Evolutionary conservation across 345 rosid genomes (phyloP).

Genomic region (Arabidopsis arenosa): DNA sequence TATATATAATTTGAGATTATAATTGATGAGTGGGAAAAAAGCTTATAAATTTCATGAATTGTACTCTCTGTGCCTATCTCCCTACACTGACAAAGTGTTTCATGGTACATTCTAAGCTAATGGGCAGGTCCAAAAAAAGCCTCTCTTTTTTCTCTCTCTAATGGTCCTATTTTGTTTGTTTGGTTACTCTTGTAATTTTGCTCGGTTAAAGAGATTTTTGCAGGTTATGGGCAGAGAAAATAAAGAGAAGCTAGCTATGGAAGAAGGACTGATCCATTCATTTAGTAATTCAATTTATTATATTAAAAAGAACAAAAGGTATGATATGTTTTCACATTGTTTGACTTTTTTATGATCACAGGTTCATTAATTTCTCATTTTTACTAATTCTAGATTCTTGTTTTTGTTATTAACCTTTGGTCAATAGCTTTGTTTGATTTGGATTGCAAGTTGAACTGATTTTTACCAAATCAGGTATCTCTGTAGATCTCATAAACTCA

Average conservation of each 20-base stretch:
- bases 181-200: conserved; percentile 50
- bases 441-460: conserved; percentile 23
- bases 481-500: conserved; percentile 19
- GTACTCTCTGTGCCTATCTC: conserved; percentile 47
- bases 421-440: conserved; percentile 35
- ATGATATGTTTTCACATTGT: conserved; percentile 45
- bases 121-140: conserved; percentile 47
- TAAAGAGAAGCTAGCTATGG: conserved; percentile 49
- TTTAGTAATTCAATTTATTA: conserved; percentile 20
- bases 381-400: conserved; percentile 22
- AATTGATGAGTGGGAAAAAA: conserved; percentile 35
- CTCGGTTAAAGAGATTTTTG: conserved; percentile 48
- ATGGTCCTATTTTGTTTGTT: conserved; percentile 46
- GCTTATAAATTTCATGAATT: conserved; percentile 46
- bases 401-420: conserved; percentile 38
- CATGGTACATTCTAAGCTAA: conserved; percentile 49
- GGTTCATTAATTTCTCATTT: conserved; percentile 26
- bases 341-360: conserved; percentile 41
- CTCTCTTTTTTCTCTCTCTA: conserved; percentile 41
- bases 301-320: conserved; percentile 35
- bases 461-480: conserved; percentile 43
- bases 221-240: conserved; percentile 50
- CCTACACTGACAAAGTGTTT: conserved; percentile 49
- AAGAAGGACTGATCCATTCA: conserved; percentile 43
- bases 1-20: neutral